A percentile compares a stretch with the other conserved stretches of the same genome.
Evolutionary conservation across 2,329 filamentous ascomycete genomes (phyloP).

Genomic region (Botrytis fabae): DNA sequence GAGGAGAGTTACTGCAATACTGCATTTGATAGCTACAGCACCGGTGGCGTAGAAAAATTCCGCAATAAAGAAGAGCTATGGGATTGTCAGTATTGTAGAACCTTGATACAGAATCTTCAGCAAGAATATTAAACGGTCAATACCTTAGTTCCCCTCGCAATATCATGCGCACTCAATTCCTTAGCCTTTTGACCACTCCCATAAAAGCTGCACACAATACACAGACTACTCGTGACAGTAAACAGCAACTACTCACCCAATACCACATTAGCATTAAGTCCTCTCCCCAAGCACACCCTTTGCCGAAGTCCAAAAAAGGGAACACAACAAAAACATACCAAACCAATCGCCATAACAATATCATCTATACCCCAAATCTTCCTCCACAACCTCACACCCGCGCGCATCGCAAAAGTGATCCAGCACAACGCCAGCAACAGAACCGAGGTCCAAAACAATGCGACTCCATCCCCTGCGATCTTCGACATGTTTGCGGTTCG

Average conservation of each 20-base stretch:
- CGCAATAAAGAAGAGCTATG: conserved; percentile 43
- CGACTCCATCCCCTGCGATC: conserved; percentile 35
- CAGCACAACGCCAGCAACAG: conserved; percentile 34
- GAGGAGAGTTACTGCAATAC: conserved; percentile 40
- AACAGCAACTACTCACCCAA: conserved; percentile 4
- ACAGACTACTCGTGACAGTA: conserved; percentile 21
- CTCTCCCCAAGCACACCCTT: background rate
- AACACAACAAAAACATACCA: conserved; percentile 28
- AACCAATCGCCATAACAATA: conserved; percentile 34
- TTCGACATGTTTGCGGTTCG: conserved; percentile 31
- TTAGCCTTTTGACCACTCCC: conserved; percentile 37
- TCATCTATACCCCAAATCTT: conserved; percentile 38
- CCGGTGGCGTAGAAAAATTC: conserved; percentile 44
- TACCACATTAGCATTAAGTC: background rate
- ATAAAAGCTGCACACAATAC: conserved; percentile 38
- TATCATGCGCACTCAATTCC: conserved; percentile 25
- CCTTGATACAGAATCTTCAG: background rate
- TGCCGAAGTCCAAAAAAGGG: background rate
- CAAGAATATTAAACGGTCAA: conserved; percentile 12
- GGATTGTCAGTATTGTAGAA: conserved; percentile 19
- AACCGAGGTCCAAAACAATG: conserved; percentile 35
- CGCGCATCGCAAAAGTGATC: conserved; percentile 32
- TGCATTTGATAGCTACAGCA: conserved; percentile 39
- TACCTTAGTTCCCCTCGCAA: conserved; percentile 34
- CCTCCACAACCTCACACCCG: conserved; percentile 35